Conservation (phyloP, 768 basidiomycete species). For the Chalciporus piperatus region DNA sequence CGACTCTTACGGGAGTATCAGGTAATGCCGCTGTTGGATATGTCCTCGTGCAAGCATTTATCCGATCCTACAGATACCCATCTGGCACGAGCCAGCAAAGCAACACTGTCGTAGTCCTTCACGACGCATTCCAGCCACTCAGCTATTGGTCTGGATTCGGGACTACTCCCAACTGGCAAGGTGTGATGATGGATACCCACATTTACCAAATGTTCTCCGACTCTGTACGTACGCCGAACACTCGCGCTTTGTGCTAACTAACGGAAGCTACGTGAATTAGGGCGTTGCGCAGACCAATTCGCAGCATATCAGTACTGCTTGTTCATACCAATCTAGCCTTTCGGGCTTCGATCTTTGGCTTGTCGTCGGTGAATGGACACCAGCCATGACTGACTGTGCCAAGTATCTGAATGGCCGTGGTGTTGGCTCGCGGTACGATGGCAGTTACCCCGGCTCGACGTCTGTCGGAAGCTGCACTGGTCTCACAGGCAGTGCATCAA, state of each 20-base stretch:
- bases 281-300: slow-evolving; percentile 44
- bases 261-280: slow-evolving; percentile 25
- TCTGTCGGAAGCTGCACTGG: slow-evolving; percentile 72
- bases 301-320: slow-evolving; percentile 63
- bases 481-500: slow-evolving; percentile 68
- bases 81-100: slow-evolving; percentile 42
- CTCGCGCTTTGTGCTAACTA: background rate
- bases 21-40: slow-evolving; percentile 35
- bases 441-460: slow-evolving; percentile 60
- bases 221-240: slow-evolving; percentile 39
- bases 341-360: slow-evolving; percentile 66
- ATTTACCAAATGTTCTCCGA: slow-evolving; percentile 74
- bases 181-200: slow-evolving; percentile 79
- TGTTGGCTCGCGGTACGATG: slow-evolving; percentile 61
- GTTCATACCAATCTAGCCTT: slow-evolving; percentile 44
- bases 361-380: slow-evolving; percentile 86
- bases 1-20: slow-evolving; percentile 73
- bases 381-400: slow-evolving; percentile 69
- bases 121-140: slow-evolving; percentile 78
- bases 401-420: slow-evolving; percentile 75
- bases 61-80: slow-evolving; percentile 33
- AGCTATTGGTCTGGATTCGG: slow-evolving; percentile 68
- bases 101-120: slow-evolving; percentile 64
- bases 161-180: slow-evolving; percentile 48
- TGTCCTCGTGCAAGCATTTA: background rate